Evolutionary conservation across 192 early-diverging fungal species (phyloP).

Genomic region (Mortierella hygrophila): DNA sequence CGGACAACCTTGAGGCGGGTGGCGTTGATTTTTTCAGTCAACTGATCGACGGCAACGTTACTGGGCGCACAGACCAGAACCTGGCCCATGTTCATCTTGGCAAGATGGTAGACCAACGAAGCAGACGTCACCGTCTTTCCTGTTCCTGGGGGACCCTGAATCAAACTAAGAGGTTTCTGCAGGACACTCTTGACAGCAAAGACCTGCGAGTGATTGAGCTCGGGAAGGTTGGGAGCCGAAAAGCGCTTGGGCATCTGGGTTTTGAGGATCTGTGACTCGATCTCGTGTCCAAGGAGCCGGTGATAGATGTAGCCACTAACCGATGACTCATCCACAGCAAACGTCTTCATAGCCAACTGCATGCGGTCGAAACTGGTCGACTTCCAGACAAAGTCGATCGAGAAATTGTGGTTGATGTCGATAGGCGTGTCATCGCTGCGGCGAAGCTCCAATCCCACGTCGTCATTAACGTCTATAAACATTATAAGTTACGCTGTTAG

Average conservation of each 20-base stretch:
- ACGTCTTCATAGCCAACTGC: conserved; percentile 96
- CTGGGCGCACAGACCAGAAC: conserved; percentile 99
- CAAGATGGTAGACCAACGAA: conserved; percentile 97
- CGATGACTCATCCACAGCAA: conserved; percentile 94
- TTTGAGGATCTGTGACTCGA: conserved; percentile 86
- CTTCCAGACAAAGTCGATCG: conserved; percentile 99
- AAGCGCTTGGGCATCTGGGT: conserved; percentile 90
- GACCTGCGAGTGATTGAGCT: conserved; percentile 97
- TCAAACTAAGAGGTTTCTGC: conserved; percentile 92
- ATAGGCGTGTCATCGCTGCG: conserved; percentile 77
- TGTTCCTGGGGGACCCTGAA: conserved; percentile 97
- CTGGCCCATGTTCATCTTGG: conserved; percentile 89
- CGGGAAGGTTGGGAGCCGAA: conserved; percentile 93
- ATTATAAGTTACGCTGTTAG: conserved; percentile 3
- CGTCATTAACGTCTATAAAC: conserved; percentile 84
- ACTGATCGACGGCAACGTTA: conserved; percentile 99
- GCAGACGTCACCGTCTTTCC: conserved; percentile 99
- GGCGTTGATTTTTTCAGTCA: conserved; percentile 96
- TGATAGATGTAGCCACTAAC: conserved; percentile 98
- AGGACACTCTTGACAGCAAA: conserved; percentile 94
- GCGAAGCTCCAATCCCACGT: conserved; percentile 93
- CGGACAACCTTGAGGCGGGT: conserved; percentile 97
- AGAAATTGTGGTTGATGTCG: conserved; percentile 90
- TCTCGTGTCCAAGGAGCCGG: conserved; percentile 93
- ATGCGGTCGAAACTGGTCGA: conserved; percentile 97